Base-by-base conservation (phyloP, 139 green algal species). In the Bryopsis sp. region DNA sequence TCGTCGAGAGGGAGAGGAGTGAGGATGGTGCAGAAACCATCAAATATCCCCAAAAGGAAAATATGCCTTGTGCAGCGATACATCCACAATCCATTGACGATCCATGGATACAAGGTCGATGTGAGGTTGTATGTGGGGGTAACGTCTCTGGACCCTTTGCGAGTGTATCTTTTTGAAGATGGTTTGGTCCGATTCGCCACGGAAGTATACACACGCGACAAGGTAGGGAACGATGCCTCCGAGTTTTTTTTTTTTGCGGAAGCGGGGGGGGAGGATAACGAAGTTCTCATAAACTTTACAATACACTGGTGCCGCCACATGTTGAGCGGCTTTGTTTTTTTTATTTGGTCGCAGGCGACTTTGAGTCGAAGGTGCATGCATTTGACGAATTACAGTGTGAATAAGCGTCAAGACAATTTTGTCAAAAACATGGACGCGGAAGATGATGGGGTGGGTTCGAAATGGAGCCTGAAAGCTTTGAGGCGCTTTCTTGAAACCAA, bases 321-420 rank as follows among this genome's bases (percentile, higher is more conserved):
- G n/a, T n/a, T n/a, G n/a, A n/a, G n/a, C n/a, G n/a, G n/a, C n/a
- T n/a, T n/a, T n/a, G n/a, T n/a, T n/a, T n/a, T n/a, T n/a, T n/a
- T n/a, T n/a, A n/a, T n/a, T n/a, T n/a, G n/a, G n/a, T n/a, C n/a
- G n/a, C n/a, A n/a, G n/a, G n/a, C n/a, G n/a, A n/a, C 29, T 48
- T 61, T 39, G 58, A 79, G 69, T 54, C 75, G 85, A 48, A 73
- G 76, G 48, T 81, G 68, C 59, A 73, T 87, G 48, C 85, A 92
- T 68, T 76, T 92, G 29, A 92, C 85, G 15, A 92, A 92, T 76
- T 88, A 85, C 81, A 84, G 68, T 43, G 64, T 92, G 33, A 92
- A 90, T 76, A 85, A 80, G 26, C 72, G 72, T 47, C 39, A 43
- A 6, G 31, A 5, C 4, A 6, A 39, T 65, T 65, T 47, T 26